These are phyloP conservation scores for Pilatotrama ljubarskyi DNA, from an alignment of 768 basidiomycete species.

Conservation along the genomic window DNA sequence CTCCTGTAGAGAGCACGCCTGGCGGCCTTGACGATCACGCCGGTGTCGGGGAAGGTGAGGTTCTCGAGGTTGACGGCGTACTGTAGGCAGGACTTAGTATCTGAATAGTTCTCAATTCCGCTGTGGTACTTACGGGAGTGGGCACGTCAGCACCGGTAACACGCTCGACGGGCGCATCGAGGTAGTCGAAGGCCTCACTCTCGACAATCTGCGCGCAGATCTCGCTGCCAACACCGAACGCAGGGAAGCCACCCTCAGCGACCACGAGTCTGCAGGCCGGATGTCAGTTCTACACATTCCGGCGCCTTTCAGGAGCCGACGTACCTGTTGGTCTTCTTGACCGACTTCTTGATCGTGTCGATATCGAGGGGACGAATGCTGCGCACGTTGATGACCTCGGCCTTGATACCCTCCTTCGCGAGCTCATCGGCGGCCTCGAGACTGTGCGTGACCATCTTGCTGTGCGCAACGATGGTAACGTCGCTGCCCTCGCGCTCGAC, in stretches of 20 bases:
- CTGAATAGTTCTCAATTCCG: slow-evolving; percentile 2
- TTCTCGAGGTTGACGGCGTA: slow-evolving; percentile 89
- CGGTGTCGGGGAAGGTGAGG: slow-evolving; percentile 92
- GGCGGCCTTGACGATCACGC: slow-evolving; percentile 90
- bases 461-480: slow-evolving; percentile 95
- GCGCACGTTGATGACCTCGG: slow-evolving; percentile 96
- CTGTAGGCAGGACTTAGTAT: slow-evolving; percentile 39
- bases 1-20: slow-evolving; percentile 91
- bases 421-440: slow-evolving; percentile 92
- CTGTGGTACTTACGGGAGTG: slow-evolving; percentile 73
- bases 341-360: slow-evolving; percentile 92
- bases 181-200: slow-evolving; percentile 97
- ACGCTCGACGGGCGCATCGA: slow-evolving; percentile 97
- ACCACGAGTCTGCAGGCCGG: slow-evolving; percentile 70
- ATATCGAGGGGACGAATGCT: slow-evolving; percentile 97
- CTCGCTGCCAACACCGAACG: slow-evolving; percentile 97
- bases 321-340: slow-evolving; percentile 98
- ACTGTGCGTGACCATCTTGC: slow-evolving; percentile 95
- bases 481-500: slow-evolving; percentile 92
- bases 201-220: slow-evolving; percentile 98
- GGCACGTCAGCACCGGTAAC: slow-evolving; percentile 97
- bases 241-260: slow-evolving; percentile 98
- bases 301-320: slow-evolving; percentile 24
- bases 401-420: slow-evolving; percentile 95
- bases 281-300: not conserved